Percentiles rank a stretch among this genome's conserved stretches.
phyloP scores from a whole-genome alignment of 2,329 filamentous ascomycete species.

The Pseudogymnoascus sp. region DNA sequence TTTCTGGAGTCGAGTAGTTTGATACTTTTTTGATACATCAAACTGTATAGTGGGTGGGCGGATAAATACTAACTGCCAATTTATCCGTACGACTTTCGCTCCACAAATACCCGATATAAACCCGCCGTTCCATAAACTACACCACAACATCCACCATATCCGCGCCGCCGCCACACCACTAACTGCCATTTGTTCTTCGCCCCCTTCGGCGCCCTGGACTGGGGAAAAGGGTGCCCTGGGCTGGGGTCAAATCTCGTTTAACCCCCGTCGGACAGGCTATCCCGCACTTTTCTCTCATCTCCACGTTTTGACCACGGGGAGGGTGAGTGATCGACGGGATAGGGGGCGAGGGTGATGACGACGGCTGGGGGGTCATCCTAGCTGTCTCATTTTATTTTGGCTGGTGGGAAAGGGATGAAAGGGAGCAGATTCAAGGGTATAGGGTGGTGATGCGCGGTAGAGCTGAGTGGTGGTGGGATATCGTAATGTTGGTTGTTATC shows the following conservation, averaged over 20 bases:
- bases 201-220: neutral
- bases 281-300: neutral
- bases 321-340: neutral
- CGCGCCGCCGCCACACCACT: neutral
- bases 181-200: neutral
- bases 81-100: neutral
- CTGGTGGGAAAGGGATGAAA: neutral
- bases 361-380: too few relatives aligned
- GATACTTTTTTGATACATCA: too few relatives aligned
- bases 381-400: too few relatives aligned
- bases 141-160: neutral
- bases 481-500: too few relatives aligned
- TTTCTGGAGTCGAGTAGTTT: too few relatives aligned
- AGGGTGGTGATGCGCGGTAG: neutral
- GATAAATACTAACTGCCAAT: neutral
- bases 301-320: neutral
- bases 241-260: neutral
- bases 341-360: neutral
- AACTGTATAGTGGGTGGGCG: neutral
- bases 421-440: too few relatives aligned
- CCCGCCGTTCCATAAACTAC: neutral
- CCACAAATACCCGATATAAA: slow-evolving; percentile 3
- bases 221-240: too few relatives aligned
- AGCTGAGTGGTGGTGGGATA: too few relatives aligned
- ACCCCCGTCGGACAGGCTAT: neutral